Evolutionary conservation across 73 alveolate genomes (phyloP), one percentile per base, ranked within the genome.

Genomic region (Blepharisma japonicum): DNA sequence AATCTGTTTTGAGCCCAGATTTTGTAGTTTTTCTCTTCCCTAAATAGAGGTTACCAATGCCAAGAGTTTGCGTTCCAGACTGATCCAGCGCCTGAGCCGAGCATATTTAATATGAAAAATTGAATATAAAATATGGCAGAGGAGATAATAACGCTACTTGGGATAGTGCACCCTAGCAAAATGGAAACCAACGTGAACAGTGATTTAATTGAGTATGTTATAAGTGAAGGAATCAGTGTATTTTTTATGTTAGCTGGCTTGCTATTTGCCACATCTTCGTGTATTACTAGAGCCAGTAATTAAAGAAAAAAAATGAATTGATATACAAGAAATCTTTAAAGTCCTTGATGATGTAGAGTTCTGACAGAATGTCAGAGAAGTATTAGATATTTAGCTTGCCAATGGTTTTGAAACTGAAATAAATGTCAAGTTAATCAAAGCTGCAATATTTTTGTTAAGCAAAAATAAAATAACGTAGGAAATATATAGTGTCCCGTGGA

Each of bases 61-160:
- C 93, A 86, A 6, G 84, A 79, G 82, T 82, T 82, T 48, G 80
- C 71, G 70, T 86, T 86, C 93, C 93, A 86, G 21, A 86, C 66
- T 14, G 90, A 82, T 18, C 93, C 93, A 4, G 71, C 89, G 11
- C 93, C 93, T 25, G 61, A 32, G 42, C 42, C 42, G 0, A 32
- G 42, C 42, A 32, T 32, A 32, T 32, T 32, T 32, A 32, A 32
- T 32, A 32, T 32, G 5, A 32, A 32, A 32, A 32, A 32, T 32
- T 32, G 42, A 32, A 32, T 32, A 32, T 32, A 32, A 32, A 32
- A 32, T 32, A 32, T 32, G 42, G 42, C 42, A 32, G 42, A 32
- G 3, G 42, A 32, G 42, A 32, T 32, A 32, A 32, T 32, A 32
- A 32, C 42, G 42, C 42, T 32, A 32, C 42, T 1, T 1, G 42